Evolutionary conservation across 2,329 filamentous ascomycete species (phyloP), one percentile per base, ranked within the genome.

Genomic region (Albifimbria verrucaria): DNA sequence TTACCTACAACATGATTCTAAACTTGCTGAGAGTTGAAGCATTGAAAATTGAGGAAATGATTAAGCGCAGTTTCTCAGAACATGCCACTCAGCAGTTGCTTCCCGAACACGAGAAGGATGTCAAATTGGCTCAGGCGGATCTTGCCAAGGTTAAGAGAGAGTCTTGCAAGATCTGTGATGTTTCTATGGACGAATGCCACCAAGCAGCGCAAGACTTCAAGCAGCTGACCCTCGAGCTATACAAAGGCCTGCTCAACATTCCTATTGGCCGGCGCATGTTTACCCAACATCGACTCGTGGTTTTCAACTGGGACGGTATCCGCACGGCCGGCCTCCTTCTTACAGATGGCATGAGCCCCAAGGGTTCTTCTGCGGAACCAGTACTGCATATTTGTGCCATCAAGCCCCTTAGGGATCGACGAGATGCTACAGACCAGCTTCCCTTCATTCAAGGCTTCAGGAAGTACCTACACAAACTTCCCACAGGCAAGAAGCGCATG

Each of bases 1-100:
- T 99, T 47, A 99, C 95, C 0, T 99, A 99, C 77, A 99, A 97
- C 73, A 99, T 99, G 94, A 99, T 99, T 55, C 77, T 99, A 25
- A 99, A 97, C 65, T 78, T 99, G 26, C 78, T 99, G 48, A 88
- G 94, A 32, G 94, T 99, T 2, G 94, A 99, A 70, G 94, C 94
- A 2, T 75, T 99, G 59, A 97, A 97, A 75, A 97, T 99, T 62
- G 94, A 99, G 69, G 94, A 99, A 72, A 99, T 99, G 94, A 99
- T 99, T 77, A 99, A 99, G 80, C 88, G 94, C 59, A 97, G 92
- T 69, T 99, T 99, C 77, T 97, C 93, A 50, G 94, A 99, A 70
- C 94, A 99, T 71, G 93, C 93, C 22, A 97, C 93, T 0, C 94
- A 99, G 67, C 92, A 95, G 57, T 74, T 97, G 12, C 77, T 97